phyloP scores from a whole-genome alignment of 2,329 filamentous ascomycete species.

The Diaporthe velutina region DNA sequence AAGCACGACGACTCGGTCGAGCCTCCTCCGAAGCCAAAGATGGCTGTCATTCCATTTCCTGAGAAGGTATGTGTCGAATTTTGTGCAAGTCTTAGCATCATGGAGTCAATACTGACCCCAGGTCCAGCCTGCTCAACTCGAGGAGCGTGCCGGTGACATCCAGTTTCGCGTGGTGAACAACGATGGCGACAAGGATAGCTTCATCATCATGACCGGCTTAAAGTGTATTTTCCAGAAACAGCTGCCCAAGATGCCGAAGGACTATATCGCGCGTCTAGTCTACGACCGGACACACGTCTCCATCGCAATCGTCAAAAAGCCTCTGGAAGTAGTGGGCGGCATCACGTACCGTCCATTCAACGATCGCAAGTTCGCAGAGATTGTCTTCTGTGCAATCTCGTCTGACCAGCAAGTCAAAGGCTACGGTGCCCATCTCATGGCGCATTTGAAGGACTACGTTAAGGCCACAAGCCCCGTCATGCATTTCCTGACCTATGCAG shows the following conservation, averaged over 20 bases:
- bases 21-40: constrained; percentile 66
- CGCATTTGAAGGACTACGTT: constrained; percentile 97
- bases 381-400: constrained; percentile 97
- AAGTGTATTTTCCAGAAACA: constrained; percentile 99
- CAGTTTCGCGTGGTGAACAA: constrained; percentile 99
- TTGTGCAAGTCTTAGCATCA: background rate
- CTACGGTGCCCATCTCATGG: constrained; percentile 98
- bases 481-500: constrained; percentile 98
- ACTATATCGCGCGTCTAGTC: constrained; percentile 96
- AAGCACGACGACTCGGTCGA: constrained; percentile 65
- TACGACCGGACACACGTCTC: constrained; percentile 97
- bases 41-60: constrained; percentile 82
- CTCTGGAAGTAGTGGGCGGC: constrained; percentile 93
- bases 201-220: constrained; percentile 93
- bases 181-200: constrained; percentile 86
- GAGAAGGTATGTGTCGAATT: constrained; percentile 75
- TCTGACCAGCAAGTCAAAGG: constrained; percentile 99
- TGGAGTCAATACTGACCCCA: constrained; percentile 44
- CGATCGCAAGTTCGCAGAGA: constrained; percentile 92
- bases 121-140: constrained; percentile 83
- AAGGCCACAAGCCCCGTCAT: constrained; percentile 97
- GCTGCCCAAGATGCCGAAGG: constrained; percentile 98
- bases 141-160: constrained; percentile 94
- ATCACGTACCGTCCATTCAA: constrained; percentile 98
- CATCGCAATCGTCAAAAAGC: constrained; percentile 97